Percentiles rank a stretch among this genome's conserved stretches.
Conservation (phyloP, 306 rosid genomes). For the Datisca glomerata region DNA sequence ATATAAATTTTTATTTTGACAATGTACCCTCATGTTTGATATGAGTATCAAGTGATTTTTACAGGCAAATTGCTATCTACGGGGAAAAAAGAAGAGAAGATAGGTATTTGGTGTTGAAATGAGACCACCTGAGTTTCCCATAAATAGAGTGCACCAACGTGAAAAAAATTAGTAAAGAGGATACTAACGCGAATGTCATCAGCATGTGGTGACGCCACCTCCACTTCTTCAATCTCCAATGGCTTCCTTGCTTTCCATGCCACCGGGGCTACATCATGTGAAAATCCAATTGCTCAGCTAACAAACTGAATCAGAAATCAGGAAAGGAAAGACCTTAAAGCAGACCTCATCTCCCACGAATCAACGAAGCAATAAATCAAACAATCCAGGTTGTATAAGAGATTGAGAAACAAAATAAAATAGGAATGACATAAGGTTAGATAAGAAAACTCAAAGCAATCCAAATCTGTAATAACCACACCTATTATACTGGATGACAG, state of each 20-base stretch:
- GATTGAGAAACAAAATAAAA: no score
- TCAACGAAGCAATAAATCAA: no score
- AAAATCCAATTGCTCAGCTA: not conserved
- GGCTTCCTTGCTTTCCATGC: conserved; percentile 34
- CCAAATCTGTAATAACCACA: no score
- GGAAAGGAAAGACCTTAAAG: no score
- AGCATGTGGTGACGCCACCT: conserved; percentile 29
- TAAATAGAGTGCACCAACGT: conserved; percentile 18
- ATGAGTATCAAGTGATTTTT: not conserved
- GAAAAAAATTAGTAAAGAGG: conserved; percentile 26
- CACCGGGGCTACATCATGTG: conserved; percentile 19
- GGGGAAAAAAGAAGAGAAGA: no score
- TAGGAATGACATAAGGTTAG: no score
- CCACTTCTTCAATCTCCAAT: conserved; percentile 26
- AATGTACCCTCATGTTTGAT: conserved; percentile 14
- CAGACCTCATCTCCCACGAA: no score
- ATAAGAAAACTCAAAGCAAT: no score
- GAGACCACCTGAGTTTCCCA: conserved; percentile 26
- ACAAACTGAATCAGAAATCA: no score
- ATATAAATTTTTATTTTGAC: not conserved
- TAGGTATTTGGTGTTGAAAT: not conserved
- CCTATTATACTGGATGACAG: no score
- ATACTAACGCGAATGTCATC: conserved; percentile 20
- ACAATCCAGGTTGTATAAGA: no score
- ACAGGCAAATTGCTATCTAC: no score